These are phyloP conservation scores for Colletotrichum tofieldiae DNA, from an alignment of 2,329 filamentous ascomycete species.

Conservation along the genomic window DNA sequence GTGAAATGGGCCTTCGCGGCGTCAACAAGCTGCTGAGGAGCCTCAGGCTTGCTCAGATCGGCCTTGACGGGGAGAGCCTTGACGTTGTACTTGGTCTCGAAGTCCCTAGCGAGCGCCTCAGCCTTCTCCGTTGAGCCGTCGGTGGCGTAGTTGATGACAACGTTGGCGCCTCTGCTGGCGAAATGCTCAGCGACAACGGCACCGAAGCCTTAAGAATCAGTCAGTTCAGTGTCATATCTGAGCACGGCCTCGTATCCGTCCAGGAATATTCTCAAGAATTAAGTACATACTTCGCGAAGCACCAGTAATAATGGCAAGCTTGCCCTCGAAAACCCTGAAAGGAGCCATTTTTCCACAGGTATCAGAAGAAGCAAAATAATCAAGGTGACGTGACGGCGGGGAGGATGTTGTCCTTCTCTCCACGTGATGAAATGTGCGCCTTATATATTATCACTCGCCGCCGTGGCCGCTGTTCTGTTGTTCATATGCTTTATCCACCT, in stretches of 20 bases:
- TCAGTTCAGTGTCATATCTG: constrained; percentile 9
- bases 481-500: constrained; percentile 6
- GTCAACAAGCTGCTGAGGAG: constrained; percentile 72
- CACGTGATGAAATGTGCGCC: constrained; percentile 32
- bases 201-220: constrained; percentile 75
- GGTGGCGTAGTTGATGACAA: constrained; percentile 81
- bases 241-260: neutral
- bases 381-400: constrained; percentile 19
- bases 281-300: constrained; percentile 77
- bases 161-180: constrained; percentile 77
- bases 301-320: constrained; percentile 84
- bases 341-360: constrained; percentile 51
- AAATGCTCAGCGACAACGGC: constrained; percentile 75
- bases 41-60: constrained; percentile 76
- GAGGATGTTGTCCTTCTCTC: constrained; percentile 4
- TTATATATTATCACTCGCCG: constrained; percentile 25
- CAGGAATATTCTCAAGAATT: neutral
- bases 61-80: constrained; percentile 76
- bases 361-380: constrained; percentile 14
- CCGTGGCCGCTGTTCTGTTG: neutral
- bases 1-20: constrained; percentile 73
- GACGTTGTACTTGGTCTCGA: constrained; percentile 64
- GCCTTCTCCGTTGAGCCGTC: constrained; percentile 50
- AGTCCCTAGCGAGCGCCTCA: constrained; percentile 65
- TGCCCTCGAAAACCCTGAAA: constrained; percentile 72